Conservation (phyloP, 2,329 filamentous ascomycete genomes). For the Phaeoacremonium minimum region DNA sequence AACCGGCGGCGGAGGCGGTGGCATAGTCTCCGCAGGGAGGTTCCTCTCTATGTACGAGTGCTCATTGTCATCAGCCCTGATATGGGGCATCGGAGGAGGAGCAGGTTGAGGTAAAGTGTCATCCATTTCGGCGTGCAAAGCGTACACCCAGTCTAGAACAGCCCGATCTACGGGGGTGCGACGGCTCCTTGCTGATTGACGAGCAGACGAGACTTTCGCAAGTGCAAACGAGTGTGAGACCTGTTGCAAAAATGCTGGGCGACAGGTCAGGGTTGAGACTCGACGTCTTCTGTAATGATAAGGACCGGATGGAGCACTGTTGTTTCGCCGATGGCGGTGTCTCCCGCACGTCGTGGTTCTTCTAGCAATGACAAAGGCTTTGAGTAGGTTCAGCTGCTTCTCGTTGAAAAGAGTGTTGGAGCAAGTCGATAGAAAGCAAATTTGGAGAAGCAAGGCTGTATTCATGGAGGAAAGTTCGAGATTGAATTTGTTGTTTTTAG, state of each 20-base stretch:
- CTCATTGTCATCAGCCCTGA: slow-evolving; percentile 7
- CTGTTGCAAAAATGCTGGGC: slow-evolving; percentile 13
- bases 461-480: slow-evolving; percentile 41
- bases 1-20: slow-evolving; percentile 28
- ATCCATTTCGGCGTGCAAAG: slow-evolving; percentile 16
- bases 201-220: background rate
- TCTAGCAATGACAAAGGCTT: slow-evolving; percentile 35
- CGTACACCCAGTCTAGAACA: slow-evolving; percentile 14
- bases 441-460: slow-evolving; percentile 35
- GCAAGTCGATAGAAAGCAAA: slow-evolving; percentile 42
- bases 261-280: slow-evolving; percentile 12
- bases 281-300: slow-evolving; percentile 23
- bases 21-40: slow-evolving; percentile 26
- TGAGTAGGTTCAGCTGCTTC: slow-evolving; percentile 32
- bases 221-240: slow-evolving; percentile 11
- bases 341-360: slow-evolving; percentile 27
- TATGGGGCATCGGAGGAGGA: slow-evolving; percentile 3
- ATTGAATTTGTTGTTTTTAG: slow-evolving; percentile 6
- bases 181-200: background rate
- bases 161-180: slow-evolving; percentile 4
- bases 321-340: slow-evolving; percentile 27
- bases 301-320: slow-evolving; percentile 29
- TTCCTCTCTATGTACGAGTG: slow-evolving; percentile 13
- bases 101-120: slow-evolving; percentile 12
- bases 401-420: slow-evolving; percentile 41